These are phyloP conservation scores for Schizothecium vesticola DNA, from an alignment of 495 filamentous ascomycete species.

Conservation along the genomic window DNA sequence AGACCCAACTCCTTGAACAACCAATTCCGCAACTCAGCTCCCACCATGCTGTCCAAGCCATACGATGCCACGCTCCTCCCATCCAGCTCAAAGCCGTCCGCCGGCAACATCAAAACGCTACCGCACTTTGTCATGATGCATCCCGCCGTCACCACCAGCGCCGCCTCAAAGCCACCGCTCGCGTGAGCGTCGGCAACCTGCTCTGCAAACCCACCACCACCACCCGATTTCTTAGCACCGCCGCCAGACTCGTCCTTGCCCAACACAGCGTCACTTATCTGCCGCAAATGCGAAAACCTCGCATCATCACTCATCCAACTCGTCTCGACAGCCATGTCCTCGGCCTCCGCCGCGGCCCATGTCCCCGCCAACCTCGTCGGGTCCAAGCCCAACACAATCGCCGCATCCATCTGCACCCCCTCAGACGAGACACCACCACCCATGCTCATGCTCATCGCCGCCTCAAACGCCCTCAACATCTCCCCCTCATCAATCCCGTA, in stretches of 20 bases:
- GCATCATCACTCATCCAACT: too few relatives aligned
- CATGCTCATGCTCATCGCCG: conserved; percentile 18
- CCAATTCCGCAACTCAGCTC: conserved; percentile 44
- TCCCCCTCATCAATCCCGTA: conserved; percentile 39
- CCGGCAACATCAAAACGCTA: conserved; percentile 28
- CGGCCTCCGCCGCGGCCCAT: conserved; percentile 7
- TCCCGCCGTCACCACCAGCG: conserved; percentile 9
- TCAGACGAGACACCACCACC: conserved; percentile 2
- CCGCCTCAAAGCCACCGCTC: neutral
- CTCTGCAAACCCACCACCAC: conserved; percentile 5
- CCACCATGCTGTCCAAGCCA: conserved; percentile 46
- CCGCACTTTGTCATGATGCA: conserved; percentile 24
- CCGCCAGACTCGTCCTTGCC: conserved; percentile 11
- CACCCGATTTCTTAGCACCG: too few relatives aligned
- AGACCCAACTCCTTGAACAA: conserved; percentile 39
- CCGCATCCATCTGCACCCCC: too few relatives aligned
- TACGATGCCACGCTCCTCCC: conserved; percentile 29
- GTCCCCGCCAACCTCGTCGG: conserved; percentile 23
- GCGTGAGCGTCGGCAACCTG: neutral
- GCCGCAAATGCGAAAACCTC: conserved; percentile 21
- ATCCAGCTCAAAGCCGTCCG: conserved; percentile 23
- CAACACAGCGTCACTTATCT: conserved; percentile 17
- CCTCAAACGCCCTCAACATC: conserved; percentile 30
- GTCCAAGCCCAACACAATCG: conserved; percentile 34
- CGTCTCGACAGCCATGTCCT: too few relatives aligned